Evolutionary conservation across 2,329 filamentous ascomycete genomes (phyloP).

Genomic region (Simplicillium sp.): DNA sequence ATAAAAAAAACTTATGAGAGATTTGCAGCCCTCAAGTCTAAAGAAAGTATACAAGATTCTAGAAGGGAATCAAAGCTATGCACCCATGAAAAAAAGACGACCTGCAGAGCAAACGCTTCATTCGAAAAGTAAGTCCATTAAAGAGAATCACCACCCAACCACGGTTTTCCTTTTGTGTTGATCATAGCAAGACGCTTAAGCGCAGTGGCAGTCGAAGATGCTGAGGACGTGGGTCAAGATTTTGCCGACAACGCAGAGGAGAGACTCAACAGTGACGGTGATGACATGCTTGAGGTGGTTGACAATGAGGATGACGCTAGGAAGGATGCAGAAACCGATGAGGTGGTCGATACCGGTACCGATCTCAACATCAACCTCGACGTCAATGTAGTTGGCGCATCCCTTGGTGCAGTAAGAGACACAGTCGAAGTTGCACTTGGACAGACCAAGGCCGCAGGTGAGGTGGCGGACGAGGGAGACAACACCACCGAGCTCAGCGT

Average conservation of each 20-base stretch:
- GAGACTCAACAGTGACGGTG: slow-evolving; percentile 16
- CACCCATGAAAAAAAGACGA: not conserved
- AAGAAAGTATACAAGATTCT: not conserved
- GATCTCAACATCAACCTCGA: slow-evolving; percentile 9
- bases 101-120: not conserved
- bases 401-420: slow-evolving; percentile 26
- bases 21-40: no score
- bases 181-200: slow-evolving; percentile 9
- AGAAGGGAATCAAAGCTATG: no score
- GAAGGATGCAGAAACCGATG: slow-evolving; percentile 21
- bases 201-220: slow-evolving; percentile 23
- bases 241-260: slow-evolving; percentile 23
- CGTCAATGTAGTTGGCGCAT: slow-evolving; percentile 27
- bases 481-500: slow-evolving; percentile 10
- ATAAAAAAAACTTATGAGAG: no score
- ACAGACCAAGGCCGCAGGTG: slow-evolving; percentile 20
- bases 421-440: slow-evolving; percentile 25
- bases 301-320: slow-evolving; percentile 18
- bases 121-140: not conserved
- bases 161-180: not conserved
- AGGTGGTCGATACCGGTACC: slow-evolving; percentile 17
- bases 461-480: slow-evolving; percentile 6
- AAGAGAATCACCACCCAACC: not conserved
- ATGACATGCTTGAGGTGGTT: slow-evolving; percentile 15
- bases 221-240: slow-evolving; percentile 17